A percentile compares a stretch with the other conserved stretches of the same genome.
Evolutionary conservation across 441 rosid genomes (phyloP).

Genomic region (Mallotus japonicus): DNA sequence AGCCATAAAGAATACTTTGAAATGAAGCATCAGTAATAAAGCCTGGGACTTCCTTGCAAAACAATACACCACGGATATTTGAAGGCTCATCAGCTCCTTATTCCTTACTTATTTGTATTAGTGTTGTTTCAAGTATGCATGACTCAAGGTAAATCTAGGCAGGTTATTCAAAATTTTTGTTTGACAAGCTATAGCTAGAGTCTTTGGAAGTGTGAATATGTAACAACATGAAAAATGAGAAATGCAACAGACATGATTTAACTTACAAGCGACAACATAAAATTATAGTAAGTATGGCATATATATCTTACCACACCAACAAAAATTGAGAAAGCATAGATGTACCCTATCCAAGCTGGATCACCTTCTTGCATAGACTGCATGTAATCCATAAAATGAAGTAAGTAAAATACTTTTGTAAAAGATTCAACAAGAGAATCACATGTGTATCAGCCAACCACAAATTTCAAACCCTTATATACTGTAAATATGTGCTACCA

Average conservation of each 20-base stretch:
- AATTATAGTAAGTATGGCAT: background rate
- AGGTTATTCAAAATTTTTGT: background rate
- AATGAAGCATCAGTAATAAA: background rate
- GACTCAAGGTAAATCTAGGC: background rate
- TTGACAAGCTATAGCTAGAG: background rate
- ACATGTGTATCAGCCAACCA: background rate
- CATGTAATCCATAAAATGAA: constrained; percentile 32
- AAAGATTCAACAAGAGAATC: constrained; percentile 5
- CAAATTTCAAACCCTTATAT: background rate
- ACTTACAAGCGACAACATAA: background rate
- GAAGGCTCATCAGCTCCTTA: background rate
- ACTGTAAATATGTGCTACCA: background rate
- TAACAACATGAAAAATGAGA: background rate
- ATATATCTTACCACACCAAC: constrained; percentile 84
- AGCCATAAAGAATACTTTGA: background rate
- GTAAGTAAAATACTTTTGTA: background rate
- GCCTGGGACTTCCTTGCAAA: background rate
- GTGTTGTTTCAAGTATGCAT: background rate
- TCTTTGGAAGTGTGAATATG: background rate
- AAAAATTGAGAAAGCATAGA: constrained; percentile 86
- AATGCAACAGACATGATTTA: background rate
- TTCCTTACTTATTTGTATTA: background rate
- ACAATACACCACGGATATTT: background rate
- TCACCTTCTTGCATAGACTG: constrained; percentile 99
- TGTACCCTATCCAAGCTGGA: constrained; percentile 94